These are phyloP conservation scores for Wickerhamiella qilinensis DNA, from an alignment of 805 yeast genomes.

Conservation along the genomic window DNA sequence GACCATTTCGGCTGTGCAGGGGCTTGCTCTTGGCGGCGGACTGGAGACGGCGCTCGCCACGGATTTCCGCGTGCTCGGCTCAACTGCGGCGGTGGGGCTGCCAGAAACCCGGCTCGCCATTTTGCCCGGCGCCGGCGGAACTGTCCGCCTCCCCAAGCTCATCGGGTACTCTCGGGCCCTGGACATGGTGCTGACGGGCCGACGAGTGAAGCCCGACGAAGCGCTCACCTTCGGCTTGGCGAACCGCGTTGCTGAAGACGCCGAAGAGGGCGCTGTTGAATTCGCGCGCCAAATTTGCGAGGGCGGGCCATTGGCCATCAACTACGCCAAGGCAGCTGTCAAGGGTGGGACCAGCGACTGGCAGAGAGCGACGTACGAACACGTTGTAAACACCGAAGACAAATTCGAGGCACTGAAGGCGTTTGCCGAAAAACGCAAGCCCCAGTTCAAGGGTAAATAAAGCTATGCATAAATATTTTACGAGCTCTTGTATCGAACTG, in stretches of 20 bases:
- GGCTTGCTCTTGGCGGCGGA: conserved; percentile 31
- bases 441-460: conserved; percentile 16
- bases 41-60: conserved; percentile 28
- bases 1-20: conserved; percentile 29
- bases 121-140: conserved; percentile 29
- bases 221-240: conserved; percentile 27
- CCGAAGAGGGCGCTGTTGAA: conserved; percentile 14
- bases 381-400: conserved; percentile 19
- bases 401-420: conserved; percentile 26
- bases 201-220: conserved; percentile 21
- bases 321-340: conserved; percentile 19
- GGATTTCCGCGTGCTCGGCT: conserved; percentile 26
- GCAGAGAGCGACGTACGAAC: conserved; percentile 14
- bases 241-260: conserved; percentile 14
- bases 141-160: conserved; percentile 26
- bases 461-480: not conserved
- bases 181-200: conserved; percentile 27
- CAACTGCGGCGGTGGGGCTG: conserved; percentile 24
- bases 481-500: not conserved
- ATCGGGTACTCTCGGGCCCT: conserved; percentile 28
- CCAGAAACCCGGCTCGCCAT: conserved; percentile 30
- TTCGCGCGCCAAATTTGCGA: conserved; percentile 16
- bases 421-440: conserved; percentile 24
- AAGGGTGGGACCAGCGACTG: conserved; percentile 14
- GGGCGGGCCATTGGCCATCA: conserved; percentile 19